Evolutionary conservation across 129 eudicot species (phyloP).

Genomic region (Lactuca saligna): DNA sequence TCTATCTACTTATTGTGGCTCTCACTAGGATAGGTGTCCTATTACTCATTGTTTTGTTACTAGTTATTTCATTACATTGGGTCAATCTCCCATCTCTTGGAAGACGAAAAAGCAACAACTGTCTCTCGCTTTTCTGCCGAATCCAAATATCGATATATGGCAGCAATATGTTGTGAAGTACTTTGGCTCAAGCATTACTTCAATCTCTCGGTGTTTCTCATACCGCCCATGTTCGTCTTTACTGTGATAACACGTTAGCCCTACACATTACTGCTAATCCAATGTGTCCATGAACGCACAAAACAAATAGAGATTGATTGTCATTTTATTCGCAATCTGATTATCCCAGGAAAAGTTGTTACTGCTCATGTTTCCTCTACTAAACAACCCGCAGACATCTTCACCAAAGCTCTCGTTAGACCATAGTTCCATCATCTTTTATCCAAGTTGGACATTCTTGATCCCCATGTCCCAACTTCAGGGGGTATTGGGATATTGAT

Average conservation of each 20-base stretch:
- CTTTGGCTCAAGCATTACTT: not conserved
- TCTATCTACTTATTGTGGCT: not conserved
- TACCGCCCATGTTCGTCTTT: not conserved
- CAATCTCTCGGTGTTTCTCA: not conserved
- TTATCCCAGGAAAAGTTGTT: not conserved
- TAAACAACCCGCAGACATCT: not conserved
- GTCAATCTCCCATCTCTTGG: conserved; percentile 4
- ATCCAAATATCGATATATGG: not conserved
- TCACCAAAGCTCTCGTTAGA: not conserved
- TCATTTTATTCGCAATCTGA: not conserved
- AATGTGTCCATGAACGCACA: not conserved
- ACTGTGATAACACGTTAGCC: not conserved
- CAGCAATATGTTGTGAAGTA: not conserved
- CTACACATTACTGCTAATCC: not conserved
- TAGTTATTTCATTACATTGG: not conserved
- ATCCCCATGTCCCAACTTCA: not conserved
- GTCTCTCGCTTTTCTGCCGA: not conserved
- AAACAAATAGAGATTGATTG: not conserved
- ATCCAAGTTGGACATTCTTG: not conserved
- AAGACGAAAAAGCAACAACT: not conserved
- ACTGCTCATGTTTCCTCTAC: not conserved
- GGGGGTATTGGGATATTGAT: not conserved
- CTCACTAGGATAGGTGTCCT: not conserved
- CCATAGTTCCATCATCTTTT: not conserved
- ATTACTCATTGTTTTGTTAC: not conserved